Evolutionary conservation across 1,284 basidiomycete species (phyloP).

Genomic region (Coriolopsis trogii): DNA sequence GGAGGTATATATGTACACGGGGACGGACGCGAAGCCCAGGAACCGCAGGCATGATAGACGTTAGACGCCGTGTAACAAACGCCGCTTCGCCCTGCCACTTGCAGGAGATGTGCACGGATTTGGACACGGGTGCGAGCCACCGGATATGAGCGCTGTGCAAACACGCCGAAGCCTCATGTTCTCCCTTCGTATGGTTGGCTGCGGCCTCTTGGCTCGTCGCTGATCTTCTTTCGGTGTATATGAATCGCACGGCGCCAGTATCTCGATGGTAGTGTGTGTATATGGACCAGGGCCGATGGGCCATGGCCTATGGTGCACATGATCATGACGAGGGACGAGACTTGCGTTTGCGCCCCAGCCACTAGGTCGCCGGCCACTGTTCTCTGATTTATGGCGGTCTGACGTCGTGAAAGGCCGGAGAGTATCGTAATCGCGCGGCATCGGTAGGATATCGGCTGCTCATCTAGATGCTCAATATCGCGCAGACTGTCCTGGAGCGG

Average conservation of each 20-base stretch:
- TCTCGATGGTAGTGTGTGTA: conserved; percentile 1
- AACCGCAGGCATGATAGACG: conserved; percentile 1
- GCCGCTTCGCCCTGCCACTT: conserved; percentile 11
- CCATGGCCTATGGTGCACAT: conserved; percentile 1
- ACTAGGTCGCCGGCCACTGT: too few species aligned
- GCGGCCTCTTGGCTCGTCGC: not conserved
- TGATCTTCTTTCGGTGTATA: conserved; percentile 1
- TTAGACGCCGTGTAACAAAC: conserved; percentile 6
- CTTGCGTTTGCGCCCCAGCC: not conserved
- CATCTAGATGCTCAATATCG: conserved; percentile 10
- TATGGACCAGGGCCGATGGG: not conserved
- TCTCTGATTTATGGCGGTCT: too few species aligned
- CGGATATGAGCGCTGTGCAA: conserved; percentile 2
- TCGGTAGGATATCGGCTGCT: not conserved
- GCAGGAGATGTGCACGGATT: not conserved
- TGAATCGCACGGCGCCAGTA: not conserved
- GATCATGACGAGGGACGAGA: conserved; percentile 1
- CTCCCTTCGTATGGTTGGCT: not conserved
- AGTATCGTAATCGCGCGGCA: not conserved
- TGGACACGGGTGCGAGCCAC: not conserved
- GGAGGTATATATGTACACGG: conserved; percentile 8
- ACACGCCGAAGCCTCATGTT: conserved; percentile 9
- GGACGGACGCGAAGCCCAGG: conserved; percentile 6
- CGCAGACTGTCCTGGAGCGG: conserved; percentile 12
- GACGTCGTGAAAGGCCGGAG: too few species aligned